Conservation (phyloP, 768 basidiomycete species). For the Coprinellus aureogranulatus region DNA sequence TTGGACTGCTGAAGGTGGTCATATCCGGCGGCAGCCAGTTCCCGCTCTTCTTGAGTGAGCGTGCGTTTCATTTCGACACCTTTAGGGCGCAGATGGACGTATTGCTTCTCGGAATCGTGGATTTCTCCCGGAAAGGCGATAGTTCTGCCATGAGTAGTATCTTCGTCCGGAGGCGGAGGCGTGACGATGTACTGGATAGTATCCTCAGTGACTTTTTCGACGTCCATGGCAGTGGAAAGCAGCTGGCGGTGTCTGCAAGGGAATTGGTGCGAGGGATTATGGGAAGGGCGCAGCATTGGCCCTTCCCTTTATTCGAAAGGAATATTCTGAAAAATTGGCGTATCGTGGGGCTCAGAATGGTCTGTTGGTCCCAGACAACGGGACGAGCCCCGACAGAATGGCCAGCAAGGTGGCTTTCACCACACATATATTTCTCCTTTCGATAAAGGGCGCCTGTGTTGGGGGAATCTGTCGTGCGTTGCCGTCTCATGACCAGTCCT, state of each 20-base stretch:
- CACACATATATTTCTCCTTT: no score
- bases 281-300: no score
- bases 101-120: conserved; percentile 39
- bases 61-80: conserved; percentile 62
- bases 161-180: conserved; percentile 26
- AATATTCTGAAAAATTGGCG: no score
- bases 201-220: conserved; percentile 20
- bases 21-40: conserved; percentile 68
- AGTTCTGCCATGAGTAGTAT: conserved; percentile 36
- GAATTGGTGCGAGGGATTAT: no score
- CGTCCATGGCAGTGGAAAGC: background rate
- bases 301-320: no score
- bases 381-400: no score
- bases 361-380: no score
- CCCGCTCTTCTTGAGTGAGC: conserved; percentile 64
- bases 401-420: no score
- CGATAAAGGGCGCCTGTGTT: no score
- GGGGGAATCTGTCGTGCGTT: no score
- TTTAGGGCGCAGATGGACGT: conserved; percentile 38
- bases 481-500: background rate
- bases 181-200: conserved; percentile 14
- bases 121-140: conserved; percentile 51
- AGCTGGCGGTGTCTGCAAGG: no score
- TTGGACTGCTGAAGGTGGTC: conserved; percentile 54
- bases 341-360: no score